Evolutionary conservation across 2,329 filamentous ascomycete species (phyloP), one percentile per base, ranked within the genome.

Genomic region (Dothistroma septosporum): DNA sequence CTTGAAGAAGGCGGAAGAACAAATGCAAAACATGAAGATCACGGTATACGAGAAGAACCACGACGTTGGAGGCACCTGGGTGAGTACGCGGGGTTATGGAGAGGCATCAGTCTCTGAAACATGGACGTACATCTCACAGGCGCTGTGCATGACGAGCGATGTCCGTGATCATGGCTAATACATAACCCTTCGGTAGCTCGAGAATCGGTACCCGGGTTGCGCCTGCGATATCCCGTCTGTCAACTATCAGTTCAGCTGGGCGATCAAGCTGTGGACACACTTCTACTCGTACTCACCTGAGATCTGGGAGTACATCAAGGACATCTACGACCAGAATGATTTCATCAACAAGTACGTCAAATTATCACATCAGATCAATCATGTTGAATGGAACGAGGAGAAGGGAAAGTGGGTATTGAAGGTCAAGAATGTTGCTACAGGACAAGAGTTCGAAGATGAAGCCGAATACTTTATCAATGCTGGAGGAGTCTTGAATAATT

Each of bases 161-260:
- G 24, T 28, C 3, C 24, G 24, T 28, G 24, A 28, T 28, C 24
- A 28, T 37, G 33, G 33, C 33, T 37, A 37, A 37, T 9, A 28
- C 24, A 28, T 28, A 6, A 3, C 6, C 6, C 24, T 28, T 28
- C 24, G 24, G 24, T 28, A 28, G 24, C 24, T 28, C 24, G 24
- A 28, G 24, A 28, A 28, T 49, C 55, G 69, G 32, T 76, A 78
- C 57, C 75, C 76, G 77, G 49, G 57, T 11, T 76, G 78, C 68
- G 71, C 76, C 31, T 78, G 78, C 67, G 78, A 82, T 41, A 79
- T 80, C 28, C 79, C 79, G 0, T 73, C 73, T 5, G 78, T 80
- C 53, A 77, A 76, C 28, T 81, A 82, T 55, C 79, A 82, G 59
- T 82, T 80, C 62, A 77, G 76, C 7, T 83, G 80, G 73, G 79